Conservation (phyloP, 169 alveolate species). For the Fabrea salina region DNA sequence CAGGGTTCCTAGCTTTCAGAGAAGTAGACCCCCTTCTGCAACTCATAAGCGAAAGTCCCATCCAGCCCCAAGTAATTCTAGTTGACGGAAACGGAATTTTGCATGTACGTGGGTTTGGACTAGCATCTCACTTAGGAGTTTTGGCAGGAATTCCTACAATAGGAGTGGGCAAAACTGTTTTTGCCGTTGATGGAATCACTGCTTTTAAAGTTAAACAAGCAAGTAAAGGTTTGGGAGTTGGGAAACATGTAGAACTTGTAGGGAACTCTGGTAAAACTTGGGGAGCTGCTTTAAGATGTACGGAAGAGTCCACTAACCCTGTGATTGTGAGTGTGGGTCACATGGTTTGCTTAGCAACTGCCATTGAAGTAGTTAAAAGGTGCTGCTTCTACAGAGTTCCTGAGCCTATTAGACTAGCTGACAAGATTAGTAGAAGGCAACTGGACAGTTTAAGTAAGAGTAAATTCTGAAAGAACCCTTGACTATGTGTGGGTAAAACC, state of each 20-base stretch:
- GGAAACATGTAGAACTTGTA: conserved; percentile 51
- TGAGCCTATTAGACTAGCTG: conserved; percentile 78
- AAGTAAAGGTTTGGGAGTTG: conserved; percentile 54
- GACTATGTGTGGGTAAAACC: no score
- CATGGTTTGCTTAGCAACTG: conserved; percentile 57
- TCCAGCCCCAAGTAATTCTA: conserved; percentile 77
- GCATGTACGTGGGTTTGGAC: conserved; percentile 81
- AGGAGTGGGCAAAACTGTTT: conserved; percentile 80
- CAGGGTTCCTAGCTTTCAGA: conserved; percentile 88
- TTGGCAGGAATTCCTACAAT: conserved; percentile 69
- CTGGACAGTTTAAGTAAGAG: no score
- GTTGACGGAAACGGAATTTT: conserved; percentile 87
- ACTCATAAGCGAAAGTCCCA: conserved; percentile 45
- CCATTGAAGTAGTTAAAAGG: conserved; percentile 57
- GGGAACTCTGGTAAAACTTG: conserved; percentile 75
- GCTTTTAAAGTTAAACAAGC: conserved; percentile 54
- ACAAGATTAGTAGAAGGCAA: conserved; percentile 53
- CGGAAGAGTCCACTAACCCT: conserved; percentile 67
- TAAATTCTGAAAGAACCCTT: no score
- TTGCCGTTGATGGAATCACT: conserved; percentile 80
- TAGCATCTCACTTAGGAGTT: conserved; percentile 86
- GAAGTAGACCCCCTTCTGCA: conserved; percentile 73
- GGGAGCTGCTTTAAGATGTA: conserved; percentile 75
- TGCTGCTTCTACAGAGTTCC: conserved; percentile 71
- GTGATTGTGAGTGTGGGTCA: conserved; percentile 77